Evolutionary conservation across 352 stramenopile species (phyloP).

Genomic region (Phytophthora nicotianae): DNA sequence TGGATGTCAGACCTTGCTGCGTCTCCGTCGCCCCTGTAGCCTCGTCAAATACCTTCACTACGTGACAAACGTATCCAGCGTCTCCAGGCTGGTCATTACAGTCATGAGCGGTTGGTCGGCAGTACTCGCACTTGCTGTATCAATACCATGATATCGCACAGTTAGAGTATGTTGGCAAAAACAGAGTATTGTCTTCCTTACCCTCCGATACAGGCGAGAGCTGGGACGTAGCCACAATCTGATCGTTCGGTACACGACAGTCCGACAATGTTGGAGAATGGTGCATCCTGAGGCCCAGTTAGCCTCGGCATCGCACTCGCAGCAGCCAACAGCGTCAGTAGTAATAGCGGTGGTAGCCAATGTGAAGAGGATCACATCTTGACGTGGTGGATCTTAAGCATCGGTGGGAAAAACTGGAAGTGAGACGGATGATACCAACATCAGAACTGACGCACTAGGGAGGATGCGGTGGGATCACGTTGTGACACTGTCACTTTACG

Average conservation of each 20-base stretch:
- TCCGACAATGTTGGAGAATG: slow-evolving; percentile 46
- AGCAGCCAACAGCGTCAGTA: not conserved
- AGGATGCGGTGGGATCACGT: not conserved
- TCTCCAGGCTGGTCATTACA: not conserved
- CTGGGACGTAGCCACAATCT: slow-evolving; percentile 77
- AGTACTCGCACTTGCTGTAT: not conserved
- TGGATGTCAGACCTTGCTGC: not conserved
- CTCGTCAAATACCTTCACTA: not conserved
- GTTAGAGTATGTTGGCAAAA: too few relatives aligned
- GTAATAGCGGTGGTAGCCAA: not conserved
- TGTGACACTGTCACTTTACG: not conserved
- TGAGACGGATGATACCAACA: not conserved
- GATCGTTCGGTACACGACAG: slow-evolving; percentile 45
- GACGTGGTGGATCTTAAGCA: not conserved
- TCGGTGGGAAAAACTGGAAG: not conserved
- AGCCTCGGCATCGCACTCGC: not conserved
- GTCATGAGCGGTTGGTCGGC: not conserved
- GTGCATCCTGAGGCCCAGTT: not conserved
- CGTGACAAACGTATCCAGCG: not conserved
- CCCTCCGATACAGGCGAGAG: slow-evolving; percentile 68
- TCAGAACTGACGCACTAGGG: not conserved
- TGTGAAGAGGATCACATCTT: not conserved
- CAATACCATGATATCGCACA: not conserved
- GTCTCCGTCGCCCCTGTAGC: not conserved
- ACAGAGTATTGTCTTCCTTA: slow-evolving; percentile 45